Base-by-base conservation (phyloP, 208 protist genomes). In the Acanthamoeba lenticulata region DNA sequence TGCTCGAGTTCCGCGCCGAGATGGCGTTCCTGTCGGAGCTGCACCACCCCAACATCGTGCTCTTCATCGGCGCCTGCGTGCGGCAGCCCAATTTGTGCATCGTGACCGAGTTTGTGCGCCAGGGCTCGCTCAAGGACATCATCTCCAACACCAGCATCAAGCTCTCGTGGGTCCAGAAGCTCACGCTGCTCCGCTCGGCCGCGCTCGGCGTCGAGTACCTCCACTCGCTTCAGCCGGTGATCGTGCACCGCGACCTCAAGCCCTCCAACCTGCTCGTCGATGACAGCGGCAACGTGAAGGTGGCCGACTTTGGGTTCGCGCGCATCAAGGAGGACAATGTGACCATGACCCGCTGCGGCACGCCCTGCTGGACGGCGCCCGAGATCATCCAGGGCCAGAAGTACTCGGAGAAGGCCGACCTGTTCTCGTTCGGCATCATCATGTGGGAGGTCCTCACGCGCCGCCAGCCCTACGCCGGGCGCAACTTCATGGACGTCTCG, bases 251-350 rank as follows among this genome's bases (percentile, higher is more conserved):
- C 6, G 89, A 93, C 38, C 62, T 93, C 21, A 93, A 72, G 65
- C 52, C 60, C 2, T 93, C 89, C 60, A 93, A 93, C 42, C 40
- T 93, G 38, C 62, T 93, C n/a, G 89, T 90, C 27, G 83, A 90
- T 17, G 83, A 90, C 15, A 90, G 65, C 32, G n/a, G 83, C 32
- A 90, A 90, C 49, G 83, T 90, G 36, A 90, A 90, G 52, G 52
- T 90, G 49, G 83, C 83, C 44, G 83, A 90, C 83, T 90, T 90
- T 15, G 83, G 83, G 1, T 90, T 90, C 38, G 83, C 83, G 17
- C 83, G 83, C 17, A 90, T 90, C 83, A 57, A 67, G 52, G 83
- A 90, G 52, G 83, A 90, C 11, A 90, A 90, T 29, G 83, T 45
- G 17, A 90, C 83, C 15, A 90, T 90, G 83, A 90, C 83, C 13